These are phyloP conservation scores for Fennellomyces sp. DNA, from an alignment of 371 early-diverging fungal genomes.

Conservation along the genomic window DNA sequence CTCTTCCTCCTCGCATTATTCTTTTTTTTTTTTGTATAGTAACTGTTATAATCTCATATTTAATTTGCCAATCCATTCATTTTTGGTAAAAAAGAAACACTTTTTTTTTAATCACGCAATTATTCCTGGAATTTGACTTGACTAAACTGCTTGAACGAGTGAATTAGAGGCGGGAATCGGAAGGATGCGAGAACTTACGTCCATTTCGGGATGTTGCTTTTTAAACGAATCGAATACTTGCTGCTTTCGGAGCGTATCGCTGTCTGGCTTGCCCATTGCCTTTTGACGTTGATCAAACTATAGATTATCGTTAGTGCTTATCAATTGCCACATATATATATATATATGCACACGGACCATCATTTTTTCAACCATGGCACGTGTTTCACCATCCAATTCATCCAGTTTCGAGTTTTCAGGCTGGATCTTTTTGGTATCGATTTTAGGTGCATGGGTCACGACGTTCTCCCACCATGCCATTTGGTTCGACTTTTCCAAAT, in stretches of 20 bases:
- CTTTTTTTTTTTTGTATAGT: background rate
- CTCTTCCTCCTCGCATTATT: background rate
- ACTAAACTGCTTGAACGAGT: slow-evolving; percentile 18
- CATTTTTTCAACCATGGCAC: slow-evolving; percentile 88
- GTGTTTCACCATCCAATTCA: slow-evolving; percentile 91
- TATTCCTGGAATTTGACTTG: slow-evolving; percentile 17
- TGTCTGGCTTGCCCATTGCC: slow-evolving; percentile 78
- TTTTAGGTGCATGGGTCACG: slow-evolving; percentile 77
- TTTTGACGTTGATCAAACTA: slow-evolving; percentile 94
- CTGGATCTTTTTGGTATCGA: slow-evolving; percentile 88
- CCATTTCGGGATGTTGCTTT: slow-evolving; percentile 58
- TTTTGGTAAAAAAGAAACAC: background rate
- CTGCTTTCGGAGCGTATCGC: slow-evolving; percentile 81
- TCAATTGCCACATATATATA: background rate
- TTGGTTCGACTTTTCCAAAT: slow-evolving; percentile 83
- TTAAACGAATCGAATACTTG: slow-evolving; percentile 83
- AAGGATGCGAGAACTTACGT: slow-evolving; percentile 31
- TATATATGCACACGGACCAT: slow-evolving; percentile 51
- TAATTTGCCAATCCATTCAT: no score
- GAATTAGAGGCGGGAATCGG: background rate
- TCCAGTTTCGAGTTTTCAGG: slow-evolving; percentile 90
- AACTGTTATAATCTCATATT: background rate
- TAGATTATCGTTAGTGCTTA: background rate
- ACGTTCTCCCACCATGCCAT: slow-evolving; percentile 95
- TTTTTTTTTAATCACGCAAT: background rate